Evolutionary conservation across 1,284 basidiomycete species (phyloP).

Genomic region (Tilletia setariae): DNA sequence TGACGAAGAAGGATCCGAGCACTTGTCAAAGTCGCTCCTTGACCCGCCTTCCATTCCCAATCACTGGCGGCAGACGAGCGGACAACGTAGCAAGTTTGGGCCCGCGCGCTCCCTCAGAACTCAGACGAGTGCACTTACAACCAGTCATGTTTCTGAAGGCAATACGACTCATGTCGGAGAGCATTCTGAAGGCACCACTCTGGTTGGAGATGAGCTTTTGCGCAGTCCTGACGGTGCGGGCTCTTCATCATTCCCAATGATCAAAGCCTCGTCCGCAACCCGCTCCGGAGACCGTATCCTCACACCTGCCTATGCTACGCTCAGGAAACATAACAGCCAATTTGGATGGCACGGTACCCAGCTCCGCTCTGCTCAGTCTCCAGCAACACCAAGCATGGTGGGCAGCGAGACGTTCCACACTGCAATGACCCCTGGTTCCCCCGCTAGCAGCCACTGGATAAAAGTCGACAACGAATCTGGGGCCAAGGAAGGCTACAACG

Average conservation of each 20-base stretch:
- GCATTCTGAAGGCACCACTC: background rate
- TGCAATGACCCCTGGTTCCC: background rate
- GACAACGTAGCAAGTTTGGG: too few species aligned
- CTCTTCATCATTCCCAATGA: too few species aligned
- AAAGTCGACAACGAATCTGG: background rate
- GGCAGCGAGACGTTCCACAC: conserved; percentile 4
- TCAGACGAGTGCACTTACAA: too few species aligned
- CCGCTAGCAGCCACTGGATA: conserved; percentile 6
- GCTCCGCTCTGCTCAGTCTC: background rate
- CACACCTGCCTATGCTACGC: conserved; percentile 1
- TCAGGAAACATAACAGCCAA: background rate
- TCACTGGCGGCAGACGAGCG: too few species aligned
- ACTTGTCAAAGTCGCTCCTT: too few species aligned
- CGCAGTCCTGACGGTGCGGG: too few species aligned
- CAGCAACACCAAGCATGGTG: background rate
- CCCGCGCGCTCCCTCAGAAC: too few species aligned
- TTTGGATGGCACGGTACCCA: background rate
- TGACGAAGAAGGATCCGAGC: too few species aligned
- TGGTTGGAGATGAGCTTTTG: background rate
- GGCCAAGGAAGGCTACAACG: background rate
- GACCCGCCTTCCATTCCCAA: too few species aligned
- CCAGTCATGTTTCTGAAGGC: background rate
- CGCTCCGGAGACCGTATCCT: background rate
- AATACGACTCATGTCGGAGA: background rate
- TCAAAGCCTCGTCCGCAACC: background rate